Evolutionary conservation across 169 alveolate species (phyloP).

Genomic region (Plasmodium cynomolgi): DNA sequence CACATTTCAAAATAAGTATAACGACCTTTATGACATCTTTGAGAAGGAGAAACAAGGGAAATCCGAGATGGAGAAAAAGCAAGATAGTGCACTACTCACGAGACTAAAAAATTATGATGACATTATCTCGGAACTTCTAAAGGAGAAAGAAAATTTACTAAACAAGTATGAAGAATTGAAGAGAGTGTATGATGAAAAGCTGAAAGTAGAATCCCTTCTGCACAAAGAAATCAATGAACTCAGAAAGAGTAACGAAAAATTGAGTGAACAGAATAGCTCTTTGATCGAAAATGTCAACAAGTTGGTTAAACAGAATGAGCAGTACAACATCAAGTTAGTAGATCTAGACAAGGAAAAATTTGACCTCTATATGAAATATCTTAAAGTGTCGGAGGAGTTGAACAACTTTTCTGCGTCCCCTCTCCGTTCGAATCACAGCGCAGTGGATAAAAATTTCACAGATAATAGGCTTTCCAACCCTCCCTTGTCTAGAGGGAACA

Average conservation of each 20-base stretch:
- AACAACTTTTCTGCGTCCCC: slow-evolving; percentile 18
- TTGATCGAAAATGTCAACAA: slow-evolving; percentile 16
- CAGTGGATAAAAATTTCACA: neutral
- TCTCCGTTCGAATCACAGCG: neutral
- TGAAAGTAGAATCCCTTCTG: slow-evolving; percentile 22
- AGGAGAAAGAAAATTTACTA: slow-evolving; percentile 45
- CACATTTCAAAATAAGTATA: slow-evolving; percentile 41
- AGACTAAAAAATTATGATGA: slow-evolving; percentile 54
- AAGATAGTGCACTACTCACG: slow-evolving; percentile 11
- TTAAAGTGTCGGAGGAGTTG: slow-evolving; percentile 33
- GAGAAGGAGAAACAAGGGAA: slow-evolving; percentile 19
- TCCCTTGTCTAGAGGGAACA: neutral
- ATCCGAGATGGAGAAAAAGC: slow-evolving; percentile 16
- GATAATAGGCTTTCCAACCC: neutral
- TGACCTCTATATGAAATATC: slow-evolving; percentile 50
- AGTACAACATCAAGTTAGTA: slow-evolving; percentile 45
- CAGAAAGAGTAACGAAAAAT: slow-evolving; percentile 11
- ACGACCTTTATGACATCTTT: slow-evolving; percentile 14
- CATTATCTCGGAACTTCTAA: slow-evolving; percentile 40
- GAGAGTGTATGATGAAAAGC: slow-evolving; percentile 33
- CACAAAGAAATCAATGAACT: slow-evolving; percentile 47
- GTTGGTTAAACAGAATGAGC: slow-evolving; percentile 44
- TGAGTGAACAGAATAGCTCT: slow-evolving; percentile 30
- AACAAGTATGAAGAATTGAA: slow-evolving; percentile 62
- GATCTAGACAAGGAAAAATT: slow-evolving; percentile 64